Conservation (phyloP, 805 yeast species). For the Myxozyma neotropica region DNA sequence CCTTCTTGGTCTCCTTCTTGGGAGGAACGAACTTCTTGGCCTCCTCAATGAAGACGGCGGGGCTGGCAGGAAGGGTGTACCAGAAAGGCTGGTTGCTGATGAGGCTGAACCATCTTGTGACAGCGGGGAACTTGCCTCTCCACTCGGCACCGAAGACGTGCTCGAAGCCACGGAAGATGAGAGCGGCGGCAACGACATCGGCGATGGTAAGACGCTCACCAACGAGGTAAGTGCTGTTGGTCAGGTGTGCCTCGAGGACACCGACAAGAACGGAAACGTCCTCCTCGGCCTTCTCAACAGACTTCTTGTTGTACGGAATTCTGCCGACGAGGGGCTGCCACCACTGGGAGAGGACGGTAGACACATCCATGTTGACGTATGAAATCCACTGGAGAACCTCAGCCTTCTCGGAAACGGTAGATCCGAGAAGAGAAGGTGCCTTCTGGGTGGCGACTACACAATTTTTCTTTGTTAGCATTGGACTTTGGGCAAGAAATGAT, state of each 20-base stretch:
- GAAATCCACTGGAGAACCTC: conserved; percentile 77
- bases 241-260: conserved; percentile 55
- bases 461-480: not conserved
- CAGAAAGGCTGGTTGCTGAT: conserved; percentile 51
- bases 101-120: conserved; percentile 73
- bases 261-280: conserved; percentile 33
- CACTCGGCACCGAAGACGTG: conserved; percentile 64
- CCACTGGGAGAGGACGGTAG: conserved; percentile 51
- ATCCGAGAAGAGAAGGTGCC: conserved; percentile 60
- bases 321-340: conserved; percentile 66
- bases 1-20: conserved; percentile 67
- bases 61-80: conserved; percentile 51
- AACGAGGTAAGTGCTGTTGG: conserved; percentile 65
- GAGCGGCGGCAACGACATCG: conserved; percentile 59
- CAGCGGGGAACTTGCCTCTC: conserved; percentile 63
- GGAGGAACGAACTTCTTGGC: conserved; percentile 71
- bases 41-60: conserved; percentile 60
- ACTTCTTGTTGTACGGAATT: conserved; percentile 76
- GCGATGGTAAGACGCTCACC: conserved; percentile 70
- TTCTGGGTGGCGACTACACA: conserved; percentile 34
- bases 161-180: conserved; percentile 58
- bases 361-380: conserved; percentile 67
- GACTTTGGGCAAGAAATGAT: not conserved
- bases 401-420: conserved; percentile 63
- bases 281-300: conserved; percentile 51